These are phyloP conservation scores for Panus rudis DNA, from an alignment of 768 basidiomycete species.

Conservation along the genomic window DNA sequence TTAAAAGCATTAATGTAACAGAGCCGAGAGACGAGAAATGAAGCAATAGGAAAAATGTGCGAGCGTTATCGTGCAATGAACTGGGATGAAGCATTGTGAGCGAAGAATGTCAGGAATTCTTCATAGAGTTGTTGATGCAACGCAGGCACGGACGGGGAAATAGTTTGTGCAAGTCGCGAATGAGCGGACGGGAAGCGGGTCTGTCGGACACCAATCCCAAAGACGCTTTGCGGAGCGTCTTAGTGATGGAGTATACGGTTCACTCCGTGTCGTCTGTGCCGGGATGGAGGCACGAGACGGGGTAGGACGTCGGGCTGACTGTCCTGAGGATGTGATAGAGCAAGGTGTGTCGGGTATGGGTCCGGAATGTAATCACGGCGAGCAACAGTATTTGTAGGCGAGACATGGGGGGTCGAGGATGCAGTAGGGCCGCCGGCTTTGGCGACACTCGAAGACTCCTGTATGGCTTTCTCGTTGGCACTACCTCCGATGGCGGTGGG, in stretches of 20 bases:
- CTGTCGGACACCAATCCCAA: constrained; percentile 16
- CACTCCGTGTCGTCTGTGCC: constrained; percentile 5
- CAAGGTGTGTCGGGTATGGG: constrained; percentile 12
- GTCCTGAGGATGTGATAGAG: constrained; percentile 6
- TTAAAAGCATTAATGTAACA: no score
- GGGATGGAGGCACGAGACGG: constrained; percentile 7
- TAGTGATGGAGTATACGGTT: constrained; percentile 8
- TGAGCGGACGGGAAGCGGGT: constrained; percentile 25
- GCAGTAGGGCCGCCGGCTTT: constrained; percentile 12
- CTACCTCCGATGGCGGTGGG: constrained; percentile 64
- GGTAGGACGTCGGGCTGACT: constrained; percentile 4
- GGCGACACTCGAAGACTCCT: constrained; percentile 15
- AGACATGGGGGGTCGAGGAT: constrained; percentile 38
- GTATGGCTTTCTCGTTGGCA: constrained; percentile 32
- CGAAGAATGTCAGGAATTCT: no score
- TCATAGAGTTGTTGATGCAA: no score
- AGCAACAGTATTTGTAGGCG: constrained; percentile 55
- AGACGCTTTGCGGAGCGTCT: not conserved
- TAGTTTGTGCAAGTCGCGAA: no score
- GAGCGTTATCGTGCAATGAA: no score
- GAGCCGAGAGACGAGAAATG: no score
- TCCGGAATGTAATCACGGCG: constrained; percentile 25
- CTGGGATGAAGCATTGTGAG: no score
- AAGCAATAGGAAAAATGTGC: no score
- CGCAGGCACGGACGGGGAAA: no score